Conservation (phyloP, 306 rosid species). For the Aeschynomene evenia region DNA sequence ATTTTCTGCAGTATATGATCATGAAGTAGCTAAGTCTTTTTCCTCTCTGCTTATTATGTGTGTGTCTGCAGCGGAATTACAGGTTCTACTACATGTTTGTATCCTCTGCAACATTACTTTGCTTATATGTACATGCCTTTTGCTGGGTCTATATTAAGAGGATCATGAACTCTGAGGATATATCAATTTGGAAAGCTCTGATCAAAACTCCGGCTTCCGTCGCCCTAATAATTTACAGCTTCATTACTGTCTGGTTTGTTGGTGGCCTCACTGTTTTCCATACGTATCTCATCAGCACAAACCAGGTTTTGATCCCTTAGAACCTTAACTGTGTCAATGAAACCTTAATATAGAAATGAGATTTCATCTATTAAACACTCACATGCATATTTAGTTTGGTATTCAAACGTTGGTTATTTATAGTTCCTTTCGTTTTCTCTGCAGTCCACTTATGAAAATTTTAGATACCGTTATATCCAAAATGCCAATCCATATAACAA, state of each 20-base stretch:
- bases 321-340: neutral
- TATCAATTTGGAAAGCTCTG: slow-evolving; percentile 69
- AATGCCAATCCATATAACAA: slow-evolving; percentile 53
- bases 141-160: slow-evolving; percentile 70
- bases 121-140: slow-evolving; percentile 65
- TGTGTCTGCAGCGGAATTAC: slow-evolving; percentile 66
- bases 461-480: slow-evolving; percentile 60
- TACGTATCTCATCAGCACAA: slow-evolving; percentile 70
- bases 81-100: slow-evolving; percentile 73
- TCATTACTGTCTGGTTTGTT: slow-evolving; percentile 67
- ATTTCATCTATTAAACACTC: neutral
- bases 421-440: slow-evolving; percentile 21
- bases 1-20: slow-evolving; percentile 21
- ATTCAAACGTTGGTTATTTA: neutral
- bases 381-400: slow-evolving; percentile 11
- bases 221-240: slow-evolving; percentile 53
- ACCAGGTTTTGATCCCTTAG: slow-evolving; percentile 50
- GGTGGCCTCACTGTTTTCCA: slow-evolving; percentile 71
- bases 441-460: slow-evolving; percentile 82
- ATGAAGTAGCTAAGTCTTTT: slow-evolving; percentile 12
- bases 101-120: slow-evolving; percentile 59
- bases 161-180: slow-evolving; percentile 50
- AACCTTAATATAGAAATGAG: neutral
- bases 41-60: slow-evolving; percentile 5
- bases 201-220: slow-evolving; percentile 69